phyloP scores from a whole-genome alignment of 371 early-diverging fungal species.

The Phascolomyces articulosus region DNA sequence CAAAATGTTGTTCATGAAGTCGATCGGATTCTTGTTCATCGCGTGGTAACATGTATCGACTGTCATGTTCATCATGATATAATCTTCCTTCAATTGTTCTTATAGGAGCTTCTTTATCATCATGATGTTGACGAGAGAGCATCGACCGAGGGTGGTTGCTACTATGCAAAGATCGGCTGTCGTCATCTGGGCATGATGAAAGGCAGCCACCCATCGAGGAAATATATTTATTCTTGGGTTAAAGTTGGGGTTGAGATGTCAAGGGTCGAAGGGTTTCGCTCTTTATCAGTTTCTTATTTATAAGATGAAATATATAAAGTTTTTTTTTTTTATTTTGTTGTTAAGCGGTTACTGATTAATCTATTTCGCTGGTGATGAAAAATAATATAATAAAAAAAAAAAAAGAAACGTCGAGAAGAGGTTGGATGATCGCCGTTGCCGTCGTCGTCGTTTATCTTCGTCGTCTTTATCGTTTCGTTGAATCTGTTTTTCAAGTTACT shows the following conservation, averaged over 20 bases:
- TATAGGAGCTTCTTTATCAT: not conserved
- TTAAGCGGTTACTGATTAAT: too few species aligned
- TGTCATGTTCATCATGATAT: slow-evolving; percentile 35
- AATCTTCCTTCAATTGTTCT: slow-evolving; percentile 32
- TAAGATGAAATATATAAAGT: too few species aligned
- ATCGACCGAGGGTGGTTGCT: slow-evolving; percentile 2
- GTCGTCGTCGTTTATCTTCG: too few species aligned
- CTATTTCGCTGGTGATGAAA: too few species aligned
- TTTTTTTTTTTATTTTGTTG: too few species aligned
- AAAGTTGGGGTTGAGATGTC: too few species aligned
- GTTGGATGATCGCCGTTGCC: too few species aligned
- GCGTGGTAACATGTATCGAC: slow-evolving; percentile 38
- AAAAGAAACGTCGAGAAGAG: not conserved
- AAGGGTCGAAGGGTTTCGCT: too few species aligned
- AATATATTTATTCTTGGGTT: too few species aligned
- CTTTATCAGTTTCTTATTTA: too few species aligned
- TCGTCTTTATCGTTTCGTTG: too few species aligned
- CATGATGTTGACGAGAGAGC: slow-evolving; percentile 5
- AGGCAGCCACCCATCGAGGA: slow-evolving; percentile 10
- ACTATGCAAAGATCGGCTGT: slow-evolving; percentile 6
- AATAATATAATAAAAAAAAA: too few species aligned
- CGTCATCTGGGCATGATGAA: slow-evolving; percentile 9
- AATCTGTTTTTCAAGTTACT: not conserved
- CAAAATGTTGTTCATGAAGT: slow-evolving; percentile 42
- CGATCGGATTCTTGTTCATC: slow-evolving; percentile 49